A percentile compares a stretch with the other conserved stretches of the same genome.
These are phyloP conservation scores for Ilex paraguariensis DNA, from an alignment of 305 asterid genomes.

Conservation along the genomic window DNA sequence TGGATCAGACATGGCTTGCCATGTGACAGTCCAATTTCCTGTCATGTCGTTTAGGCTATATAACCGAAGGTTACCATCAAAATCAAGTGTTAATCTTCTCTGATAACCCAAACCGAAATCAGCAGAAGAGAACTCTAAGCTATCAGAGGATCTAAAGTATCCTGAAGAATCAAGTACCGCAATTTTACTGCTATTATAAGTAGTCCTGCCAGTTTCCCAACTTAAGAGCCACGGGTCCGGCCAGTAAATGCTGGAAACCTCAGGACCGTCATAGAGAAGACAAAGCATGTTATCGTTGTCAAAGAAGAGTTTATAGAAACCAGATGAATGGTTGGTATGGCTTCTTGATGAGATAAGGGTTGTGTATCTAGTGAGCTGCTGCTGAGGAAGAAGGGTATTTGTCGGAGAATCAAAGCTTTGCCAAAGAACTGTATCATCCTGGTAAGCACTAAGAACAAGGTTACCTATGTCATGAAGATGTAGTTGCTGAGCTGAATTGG, in stretches of 20 bases:
- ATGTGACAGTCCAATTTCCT: conserved; percentile 21
- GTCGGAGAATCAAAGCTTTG: conserved; percentile 23
- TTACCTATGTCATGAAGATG: conserved; percentile 17
- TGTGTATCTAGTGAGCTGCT: conserved; percentile 7
- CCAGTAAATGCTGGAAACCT: conserved; percentile 22
- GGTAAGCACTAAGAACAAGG: conserved; percentile 13
- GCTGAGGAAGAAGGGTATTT: conserved; percentile 18
- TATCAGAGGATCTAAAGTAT: conserved; percentile 17
- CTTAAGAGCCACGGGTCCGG: conserved; percentile 13
- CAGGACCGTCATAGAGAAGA: conserved; percentile 18
- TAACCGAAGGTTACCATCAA: conserved; percentile 27
- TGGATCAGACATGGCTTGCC: conserved; percentile 19
- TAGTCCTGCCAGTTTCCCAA: conserved; percentile 12
- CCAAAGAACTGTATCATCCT: conserved; percentile 13
- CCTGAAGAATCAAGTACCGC: conserved; percentile 15
- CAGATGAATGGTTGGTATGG: conserved; percentile 20
- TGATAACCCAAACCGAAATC: conserved; percentile 22
- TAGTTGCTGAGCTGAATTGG: neutral
- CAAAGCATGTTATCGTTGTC: conserved; percentile 12
- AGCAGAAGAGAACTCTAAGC: conserved; percentile 8
- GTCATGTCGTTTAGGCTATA: conserved; percentile 15
- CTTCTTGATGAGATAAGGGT: conserved; percentile 23
- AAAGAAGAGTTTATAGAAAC: conserved; percentile 20
- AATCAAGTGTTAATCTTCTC: conserved; percentile 26
- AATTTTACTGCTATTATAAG: conserved; percentile 16